Conservation (phyloP, 1,139 yeast genomes). For the Pichia sp. region DNA sequence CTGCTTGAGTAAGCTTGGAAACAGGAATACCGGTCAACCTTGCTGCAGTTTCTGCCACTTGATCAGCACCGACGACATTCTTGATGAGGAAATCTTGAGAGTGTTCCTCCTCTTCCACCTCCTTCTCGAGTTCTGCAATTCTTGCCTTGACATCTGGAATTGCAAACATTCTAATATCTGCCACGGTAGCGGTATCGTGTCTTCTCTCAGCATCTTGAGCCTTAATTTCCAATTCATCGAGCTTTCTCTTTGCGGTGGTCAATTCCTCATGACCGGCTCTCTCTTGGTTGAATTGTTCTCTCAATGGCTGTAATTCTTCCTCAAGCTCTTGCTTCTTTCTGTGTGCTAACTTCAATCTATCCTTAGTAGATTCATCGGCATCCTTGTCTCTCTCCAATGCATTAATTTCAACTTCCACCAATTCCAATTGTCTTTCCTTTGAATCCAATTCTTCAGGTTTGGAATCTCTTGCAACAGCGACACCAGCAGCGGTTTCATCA, state of each 20-base stretch:
- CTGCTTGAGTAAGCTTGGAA: constrained; percentile 91
- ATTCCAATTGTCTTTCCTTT: constrained; percentile 84
- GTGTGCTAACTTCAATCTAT: constrained; percentile 71
- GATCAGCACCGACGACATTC: constrained; percentile 89
- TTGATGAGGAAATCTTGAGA: constrained; percentile 64
- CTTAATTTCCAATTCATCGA: constrained; percentile 87
- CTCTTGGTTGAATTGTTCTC: constrained; percentile 82
- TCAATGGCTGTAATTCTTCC: constrained; percentile 78
- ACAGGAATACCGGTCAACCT: constrained; percentile 98
- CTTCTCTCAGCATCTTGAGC: constrained; percentile 97
- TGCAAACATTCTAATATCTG: constrained; percentile 94
- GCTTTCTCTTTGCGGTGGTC: constrained; percentile 79
- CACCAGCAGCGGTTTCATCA: constrained; percentile 96
- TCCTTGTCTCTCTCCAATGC: constrained; percentile 96
- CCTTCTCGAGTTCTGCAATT: constrained; percentile 65
- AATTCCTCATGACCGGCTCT: constrained; percentile 88
- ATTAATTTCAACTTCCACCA: constrained; percentile 90
- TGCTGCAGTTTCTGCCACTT: constrained; percentile 96
- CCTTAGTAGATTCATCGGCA: constrained; percentile 80
- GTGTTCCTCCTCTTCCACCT: constrained; percentile 61
- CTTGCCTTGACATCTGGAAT: constrained; percentile 84
- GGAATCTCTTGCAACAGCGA: constrained; percentile 96
- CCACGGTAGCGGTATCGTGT: constrained; percentile 89
- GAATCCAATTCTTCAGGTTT: constrained; percentile 95
- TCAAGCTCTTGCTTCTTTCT: constrained; percentile 76